phyloP scores from a whole-genome alignment of 768 basidiomycete species.

The Hygrophorus pudorinus region DNA sequence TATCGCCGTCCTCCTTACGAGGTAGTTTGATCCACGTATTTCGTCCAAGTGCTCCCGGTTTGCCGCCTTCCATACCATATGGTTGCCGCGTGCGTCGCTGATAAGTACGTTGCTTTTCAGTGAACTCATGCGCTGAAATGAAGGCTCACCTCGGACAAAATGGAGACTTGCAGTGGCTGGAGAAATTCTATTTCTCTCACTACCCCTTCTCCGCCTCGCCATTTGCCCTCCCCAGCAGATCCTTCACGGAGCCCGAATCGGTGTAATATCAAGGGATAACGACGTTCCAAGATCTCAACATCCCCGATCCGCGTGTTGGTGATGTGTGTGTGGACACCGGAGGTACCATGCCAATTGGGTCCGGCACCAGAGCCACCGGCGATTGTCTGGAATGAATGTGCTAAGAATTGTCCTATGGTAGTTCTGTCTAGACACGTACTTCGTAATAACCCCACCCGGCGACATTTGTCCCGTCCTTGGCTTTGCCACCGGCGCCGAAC shows the following conservation, averaged over 20 bases:
- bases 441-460: constrained; percentile 91
- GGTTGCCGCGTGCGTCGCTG: constrained; percentile 80
- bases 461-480: constrained; percentile 60
- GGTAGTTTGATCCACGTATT: constrained; percentile 84
- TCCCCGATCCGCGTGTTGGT: constrained; percentile 92
- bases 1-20: constrained; percentile 59
- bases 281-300: constrained; percentile 85
- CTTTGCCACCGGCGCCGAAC: constrained; percentile 84
- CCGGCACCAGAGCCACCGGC: constrained; percentile 93
- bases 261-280: constrained; percentile 87
- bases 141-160: constrained; percentile 64
- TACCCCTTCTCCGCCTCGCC: constrained; percentile 77
- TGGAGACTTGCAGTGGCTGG: constrained; percentile 77
- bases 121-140: not conserved
- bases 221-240: constrained; percentile 64
- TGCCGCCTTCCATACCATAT: constrained; percentile 80
- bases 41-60: constrained; percentile 55
- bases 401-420: constrained; percentile 5
- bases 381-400: constrained; percentile 52
- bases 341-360: constrained; percentile 82
- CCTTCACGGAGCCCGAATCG: constrained; percentile 67
- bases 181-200: constrained; percentile 76
- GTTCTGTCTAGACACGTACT: constrained; percentile 24
- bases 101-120: not conserved
- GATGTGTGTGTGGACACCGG: constrained; percentile 89